Evolutionary conservation across 495 filamentous ascomycete species (phyloP), one percentile per base, ranked within the genome.

Genomic region (Elasticomyces elasticus): DNA sequence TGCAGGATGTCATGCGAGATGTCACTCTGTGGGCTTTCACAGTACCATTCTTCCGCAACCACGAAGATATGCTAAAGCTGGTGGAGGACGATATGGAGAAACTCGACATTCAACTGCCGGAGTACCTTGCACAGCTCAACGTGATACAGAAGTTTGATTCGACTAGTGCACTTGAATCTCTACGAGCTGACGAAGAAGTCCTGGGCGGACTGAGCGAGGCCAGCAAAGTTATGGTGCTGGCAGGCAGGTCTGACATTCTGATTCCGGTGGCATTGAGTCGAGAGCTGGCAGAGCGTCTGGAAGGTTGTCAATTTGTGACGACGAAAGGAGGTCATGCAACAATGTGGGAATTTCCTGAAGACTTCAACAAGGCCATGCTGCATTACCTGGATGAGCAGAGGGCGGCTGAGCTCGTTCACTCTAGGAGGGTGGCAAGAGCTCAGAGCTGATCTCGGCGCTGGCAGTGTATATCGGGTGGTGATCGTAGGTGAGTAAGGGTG

Each of bases 11-110:
- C 2, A 61, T 61, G 58, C 35, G 58, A 10, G 58, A 61, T 31
- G 58, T 61, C 28, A 61, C 49, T 30, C 40, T 61, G 2, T 61
- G 58, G 58, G 52, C 53, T 13, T 61, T 61, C 49, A 61, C 58
- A 1, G 52, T 61, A 5, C 52, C 52, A 12, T 61, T 61, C 30
- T 61, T 61, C 37, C 52, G 58, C 5, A 26, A 22, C 1, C 26
- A 54, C 9, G 19, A 35, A 19, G 48, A 46, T 17, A 54, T 56
- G 27, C 23, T 61, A 49, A 26, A 12, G 49, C 40, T 52, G 43
- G 46, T 61, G 10, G 58, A 61, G 43, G 42, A 46, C 41, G 58
- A 46, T 19, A 61, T 61, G 58, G 22, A 19, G 35, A 15, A 22
- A 13, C 53, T 61, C 12, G 58, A 56, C 23, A 61, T 61, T 52